A percentile compares a stretch with the other conserved stretches of the same genome.
Evolutionary conservation across 331 rosid genomes (phyloP).

Genomic region (Quercus lobata): DNA sequence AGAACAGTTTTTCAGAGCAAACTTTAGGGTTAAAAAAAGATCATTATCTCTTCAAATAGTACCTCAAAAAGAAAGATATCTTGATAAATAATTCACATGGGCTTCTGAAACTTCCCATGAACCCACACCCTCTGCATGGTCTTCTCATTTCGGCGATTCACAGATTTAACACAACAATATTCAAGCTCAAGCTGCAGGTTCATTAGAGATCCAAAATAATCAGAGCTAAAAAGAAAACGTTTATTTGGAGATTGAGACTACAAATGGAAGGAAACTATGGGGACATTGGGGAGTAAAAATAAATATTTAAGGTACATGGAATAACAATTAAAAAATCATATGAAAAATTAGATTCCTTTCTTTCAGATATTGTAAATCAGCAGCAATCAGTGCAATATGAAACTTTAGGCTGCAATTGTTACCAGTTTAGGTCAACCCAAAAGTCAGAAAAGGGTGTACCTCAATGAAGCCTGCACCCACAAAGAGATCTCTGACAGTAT

Average conservation of each 20-base stretch:
- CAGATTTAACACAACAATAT: constrained; percentile 85
- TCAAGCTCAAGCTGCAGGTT: constrained; percentile 76
- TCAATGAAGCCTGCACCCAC: constrained; percentile 75
- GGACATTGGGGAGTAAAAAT: neutral
- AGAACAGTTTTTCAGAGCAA: neutral
- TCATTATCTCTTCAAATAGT: neutral
- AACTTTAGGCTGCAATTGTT: too few species aligned
- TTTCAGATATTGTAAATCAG: neutral
- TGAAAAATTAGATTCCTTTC: neutral
- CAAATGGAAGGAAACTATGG: neutral
- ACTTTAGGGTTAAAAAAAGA: neutral
- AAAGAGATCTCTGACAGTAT: constrained; percentile 60
- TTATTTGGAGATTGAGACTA: neutral
- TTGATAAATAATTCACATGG: constrained; percentile 25
- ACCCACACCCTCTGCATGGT: constrained; percentile 92
- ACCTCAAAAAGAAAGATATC: neutral
- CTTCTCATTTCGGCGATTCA: constrained; percentile 75
- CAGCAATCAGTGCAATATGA: neutral
- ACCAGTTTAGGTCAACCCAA: neutral
- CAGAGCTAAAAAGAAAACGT: neutral
- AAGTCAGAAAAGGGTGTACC: constrained; percentile 40
- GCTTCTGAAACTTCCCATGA: constrained; percentile 92
- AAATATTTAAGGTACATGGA: too few species aligned
- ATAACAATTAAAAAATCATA: neutral
- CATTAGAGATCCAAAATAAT: constrained; percentile 15